A percentile compares a stretch with the other conserved stretches of the same genome.
phyloP scores from a whole-genome alignment of 2,329 filamentous ascomycete species.

The Ceratocystis papillata region DNA sequence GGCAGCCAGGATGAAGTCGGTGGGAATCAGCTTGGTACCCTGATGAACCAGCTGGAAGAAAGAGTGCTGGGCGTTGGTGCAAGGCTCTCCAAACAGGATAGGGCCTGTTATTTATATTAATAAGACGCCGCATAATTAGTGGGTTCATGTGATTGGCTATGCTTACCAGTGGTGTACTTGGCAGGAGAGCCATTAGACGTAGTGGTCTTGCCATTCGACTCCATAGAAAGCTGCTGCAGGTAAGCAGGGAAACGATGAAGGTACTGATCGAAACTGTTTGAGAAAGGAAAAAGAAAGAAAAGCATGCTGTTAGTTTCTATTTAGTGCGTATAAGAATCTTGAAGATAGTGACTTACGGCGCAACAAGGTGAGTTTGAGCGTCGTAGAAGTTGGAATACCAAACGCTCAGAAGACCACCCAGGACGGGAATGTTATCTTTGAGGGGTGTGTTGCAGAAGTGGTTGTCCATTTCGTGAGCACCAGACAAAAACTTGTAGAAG shows the following conservation, averaged over 20 bases:
- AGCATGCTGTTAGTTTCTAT: conserved; percentile 18
- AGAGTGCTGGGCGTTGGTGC: conserved; percentile 98
- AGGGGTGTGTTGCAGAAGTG: conserved; percentile 89
- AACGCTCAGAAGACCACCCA: conserved; percentile 87
- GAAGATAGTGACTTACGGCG: conserved; percentile 57
- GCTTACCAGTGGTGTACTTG: conserved; percentile 79
- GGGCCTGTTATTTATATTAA: conserved; percentile 41
- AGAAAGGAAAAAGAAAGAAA: background rate
- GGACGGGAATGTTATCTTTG: conserved; percentile 85
- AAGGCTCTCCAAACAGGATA: conserved; percentile 94
- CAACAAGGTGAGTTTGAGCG: conserved; percentile 92
- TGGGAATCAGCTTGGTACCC: conserved; percentile 95
- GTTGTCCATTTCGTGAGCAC: conserved; percentile 95
- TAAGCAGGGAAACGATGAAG: conserved; percentile 98
- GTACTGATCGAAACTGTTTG: conserved; percentile 82
- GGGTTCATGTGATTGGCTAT: background rate
- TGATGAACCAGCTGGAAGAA: conserved; percentile 99
- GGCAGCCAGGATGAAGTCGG: conserved; percentile 94
- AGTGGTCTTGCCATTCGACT: conserved; percentile 97
- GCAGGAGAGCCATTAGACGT: conserved; percentile 79
- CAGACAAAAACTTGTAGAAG: conserved; percentile 90
- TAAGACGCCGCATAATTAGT: conserved; percentile 3
- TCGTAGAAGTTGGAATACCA: conserved; percentile 99
- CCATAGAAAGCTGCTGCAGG: conserved; percentile 98
- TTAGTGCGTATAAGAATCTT: background rate